Percentiles rank a stretch among this genome's conserved stretches.
Conservation (phyloP, 2,329 filamentous ascomycete species). For the Blastomyces percursus region DNA sequence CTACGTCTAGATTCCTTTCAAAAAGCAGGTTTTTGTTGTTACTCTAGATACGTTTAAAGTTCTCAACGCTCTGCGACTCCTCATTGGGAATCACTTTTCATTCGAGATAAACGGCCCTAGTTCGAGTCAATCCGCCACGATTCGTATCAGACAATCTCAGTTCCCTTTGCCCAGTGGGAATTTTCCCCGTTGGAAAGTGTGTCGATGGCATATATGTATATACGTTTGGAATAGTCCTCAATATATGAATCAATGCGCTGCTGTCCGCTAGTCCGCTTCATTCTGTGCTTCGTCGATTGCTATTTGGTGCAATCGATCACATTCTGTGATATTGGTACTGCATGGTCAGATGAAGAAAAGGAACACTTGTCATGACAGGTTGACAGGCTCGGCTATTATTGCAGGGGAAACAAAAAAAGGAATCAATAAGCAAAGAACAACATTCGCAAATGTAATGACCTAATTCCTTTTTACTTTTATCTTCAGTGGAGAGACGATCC, state of each 20-base stretch:
- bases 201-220: not conserved
- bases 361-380: not conserved
- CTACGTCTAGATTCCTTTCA: not conserved
- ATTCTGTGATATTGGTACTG: not conserved
- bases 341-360: not conserved
- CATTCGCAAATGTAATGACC: not conserved
- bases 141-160: not conserved
- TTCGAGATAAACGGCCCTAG: not conserved
- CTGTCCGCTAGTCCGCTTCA: not conserved
- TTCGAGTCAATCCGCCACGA: not conserved
- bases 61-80: not conserved
- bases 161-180: not conserved
- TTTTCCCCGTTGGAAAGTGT: not conserved
- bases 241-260: not conserved
- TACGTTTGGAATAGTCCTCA: too few relatives aligned
- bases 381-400: not conserved
- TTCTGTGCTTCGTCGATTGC: not conserved
- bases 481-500: not conserved
- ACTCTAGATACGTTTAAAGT: not conserved
- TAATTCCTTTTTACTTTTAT: not conserved
- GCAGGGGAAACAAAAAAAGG: not conserved
- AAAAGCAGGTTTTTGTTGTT: not conserved
- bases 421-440: not conserved
- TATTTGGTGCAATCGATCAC: not conserved
- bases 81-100: not conserved